phyloP scores from a whole-genome alignment of 371 early-diverging fungal genomes.

The Lichtheimia ramosa region DNA sequence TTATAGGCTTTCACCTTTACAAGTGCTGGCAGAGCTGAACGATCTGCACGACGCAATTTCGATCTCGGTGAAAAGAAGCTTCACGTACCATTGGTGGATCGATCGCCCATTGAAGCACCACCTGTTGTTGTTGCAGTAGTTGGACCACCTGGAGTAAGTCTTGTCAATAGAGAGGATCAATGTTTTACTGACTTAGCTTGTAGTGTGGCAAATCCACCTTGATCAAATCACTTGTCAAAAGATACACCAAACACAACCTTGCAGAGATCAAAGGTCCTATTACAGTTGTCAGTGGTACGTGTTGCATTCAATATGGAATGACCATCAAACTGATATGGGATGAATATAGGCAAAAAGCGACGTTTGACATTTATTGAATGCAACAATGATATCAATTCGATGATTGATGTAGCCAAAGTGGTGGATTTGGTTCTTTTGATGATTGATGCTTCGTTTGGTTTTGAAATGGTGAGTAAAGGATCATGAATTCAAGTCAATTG shows the following conservation, averaged over 20 bases:
- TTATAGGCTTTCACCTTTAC: slow-evolving; percentile 82
- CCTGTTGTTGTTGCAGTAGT: slow-evolving; percentile 95
- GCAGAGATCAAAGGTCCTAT: slow-evolving; percentile 93
- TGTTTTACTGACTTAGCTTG: no score
- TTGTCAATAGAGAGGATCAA: no score
- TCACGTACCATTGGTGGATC: slow-evolving; percentile 95
- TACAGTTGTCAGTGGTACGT: slow-evolving; percentile 88
- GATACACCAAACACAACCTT: slow-evolving; percentile 92
- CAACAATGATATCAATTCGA: slow-evolving; percentile 93
- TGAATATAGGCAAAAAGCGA: slow-evolving; percentile 74
- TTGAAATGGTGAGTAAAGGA: slow-evolving; percentile 82
- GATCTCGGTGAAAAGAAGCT: slow-evolving; percentile 90
- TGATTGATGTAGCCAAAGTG: slow-evolving; percentile 98
- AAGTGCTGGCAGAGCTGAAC: slow-evolving; percentile 77
- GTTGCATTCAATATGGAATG: no score
- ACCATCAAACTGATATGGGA: neutral
- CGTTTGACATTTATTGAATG: slow-evolving; percentile 97
- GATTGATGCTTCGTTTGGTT: slow-evolving; percentile 96
- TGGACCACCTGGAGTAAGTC: slow-evolving; percentile 89
- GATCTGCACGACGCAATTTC: slow-evolving; percentile 78
- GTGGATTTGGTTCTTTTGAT: slow-evolving; percentile 96
- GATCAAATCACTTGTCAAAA: slow-evolving; percentile 92
- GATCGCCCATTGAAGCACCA: slow-evolving; percentile 89
- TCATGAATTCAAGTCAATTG: neutral
- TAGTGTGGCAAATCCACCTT: slow-evolving; percentile 94